Evolutionary conservation across 2,329 filamentous ascomycete genomes (phyloP).

Genomic region (Penicillium sp.): DNA sequence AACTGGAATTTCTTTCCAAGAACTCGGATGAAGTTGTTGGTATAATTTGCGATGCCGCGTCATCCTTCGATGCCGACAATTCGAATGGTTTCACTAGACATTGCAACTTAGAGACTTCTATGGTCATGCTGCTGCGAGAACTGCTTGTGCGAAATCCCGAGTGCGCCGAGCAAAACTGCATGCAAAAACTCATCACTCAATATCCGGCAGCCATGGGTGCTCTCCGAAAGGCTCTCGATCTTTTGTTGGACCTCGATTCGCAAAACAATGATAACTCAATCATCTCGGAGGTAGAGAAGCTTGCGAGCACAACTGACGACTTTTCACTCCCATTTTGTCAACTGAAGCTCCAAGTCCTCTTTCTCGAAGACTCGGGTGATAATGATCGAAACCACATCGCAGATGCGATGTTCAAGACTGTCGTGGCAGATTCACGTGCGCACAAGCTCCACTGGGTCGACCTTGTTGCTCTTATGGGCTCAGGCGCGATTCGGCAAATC

Average conservation of each 20-base stretch:
- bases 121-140: slow-evolving; percentile 33
- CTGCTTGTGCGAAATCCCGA: slow-evolving; percentile 36
- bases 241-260: slow-evolving; percentile 30
- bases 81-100: slow-evolving; percentile 5
- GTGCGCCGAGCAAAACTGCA: slow-evolving; percentile 27
- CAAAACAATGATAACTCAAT: slow-evolving; percentile 18
- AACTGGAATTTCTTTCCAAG: slow-evolving; percentile 40
- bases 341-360: slow-evolving; percentile 43
- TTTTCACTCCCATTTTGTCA: slow-evolving; percentile 46
- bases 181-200: slow-evolving; percentile 30
- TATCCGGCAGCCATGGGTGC: slow-evolving; percentile 27
- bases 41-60: slow-evolving; percentile 34
- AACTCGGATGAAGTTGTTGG: slow-evolving; percentile 34
- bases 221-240: slow-evolving; percentile 34
- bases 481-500: slow-evolving; percentile 40
- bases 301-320: slow-evolving; percentile 39
- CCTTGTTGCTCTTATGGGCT: slow-evolving; percentile 39
- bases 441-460: slow-evolving; percentile 40
- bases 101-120: slow-evolving; percentile 21
- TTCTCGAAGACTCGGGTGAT: slow-evolving; percentile 30
- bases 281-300: slow-evolving; percentile 34
- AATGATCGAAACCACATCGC: slow-evolving; percentile 34
- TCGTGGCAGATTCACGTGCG: slow-evolving; percentile 35
- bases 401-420: slow-evolving; percentile 42
- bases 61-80: slow-evolving; percentile 16